Conservation (phyloP, 805 yeast genomes). For the Dipodascus albidus region DNA sequence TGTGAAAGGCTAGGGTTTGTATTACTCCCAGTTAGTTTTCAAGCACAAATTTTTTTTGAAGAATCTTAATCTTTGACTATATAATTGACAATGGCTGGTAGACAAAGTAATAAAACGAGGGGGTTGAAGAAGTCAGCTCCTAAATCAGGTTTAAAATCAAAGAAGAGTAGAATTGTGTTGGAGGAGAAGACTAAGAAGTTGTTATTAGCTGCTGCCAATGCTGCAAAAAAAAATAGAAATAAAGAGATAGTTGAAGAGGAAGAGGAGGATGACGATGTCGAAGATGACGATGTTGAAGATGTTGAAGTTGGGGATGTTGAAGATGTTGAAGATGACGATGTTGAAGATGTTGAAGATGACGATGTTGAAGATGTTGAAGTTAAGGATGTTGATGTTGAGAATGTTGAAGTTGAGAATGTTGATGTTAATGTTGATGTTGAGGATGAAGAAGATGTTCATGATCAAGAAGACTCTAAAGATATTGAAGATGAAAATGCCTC, state of each 20-base stretch:
- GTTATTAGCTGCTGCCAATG: background rate
- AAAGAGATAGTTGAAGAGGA: background rate
- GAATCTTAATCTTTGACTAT: too few relatives aligned
- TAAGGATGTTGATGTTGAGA: background rate
- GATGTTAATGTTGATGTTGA: too few relatives aligned
- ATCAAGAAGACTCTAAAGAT: background rate
- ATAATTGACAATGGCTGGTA: background rate
- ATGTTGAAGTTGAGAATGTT: background rate
- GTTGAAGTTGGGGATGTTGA: background rate
- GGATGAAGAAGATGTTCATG: too few relatives aligned
- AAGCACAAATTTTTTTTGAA: background rate
- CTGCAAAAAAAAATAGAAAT: conserved; percentile 1
- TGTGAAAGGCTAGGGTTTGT: background rate
- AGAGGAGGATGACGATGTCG: background rate
- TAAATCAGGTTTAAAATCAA: background rate
- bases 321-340: background rate
- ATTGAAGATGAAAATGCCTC: too few relatives aligned
- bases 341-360: background rate
- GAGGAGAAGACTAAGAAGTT: background rate
- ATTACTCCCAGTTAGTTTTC: background rate
- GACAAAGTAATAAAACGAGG: background rate
- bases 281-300: background rate
- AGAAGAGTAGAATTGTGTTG: background rate
- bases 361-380: background rate
- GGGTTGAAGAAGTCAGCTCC: background rate